A percentile compares a stretch with the other conserved stretches of the same genome.
Conservation (phyloP, 2,329 filamentous ascomycete species). For the Verruconis gallopava region DNA sequence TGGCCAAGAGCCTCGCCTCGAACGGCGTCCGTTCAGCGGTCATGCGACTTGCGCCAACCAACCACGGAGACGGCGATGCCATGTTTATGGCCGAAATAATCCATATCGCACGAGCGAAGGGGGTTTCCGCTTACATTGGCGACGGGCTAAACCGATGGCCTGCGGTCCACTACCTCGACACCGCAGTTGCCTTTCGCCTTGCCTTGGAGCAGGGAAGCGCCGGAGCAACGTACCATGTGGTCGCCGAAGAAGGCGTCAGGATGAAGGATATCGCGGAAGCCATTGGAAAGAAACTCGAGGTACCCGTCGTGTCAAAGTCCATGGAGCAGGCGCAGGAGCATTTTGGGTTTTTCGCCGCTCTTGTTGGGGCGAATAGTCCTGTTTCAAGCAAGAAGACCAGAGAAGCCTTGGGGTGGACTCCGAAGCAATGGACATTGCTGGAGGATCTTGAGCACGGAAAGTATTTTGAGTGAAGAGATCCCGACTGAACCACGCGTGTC, state of each 20-base stretch:
- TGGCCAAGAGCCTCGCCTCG: slow-evolving; percentile 13
- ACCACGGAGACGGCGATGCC: slow-evolving; percentile 24
- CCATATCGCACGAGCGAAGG: slow-evolving; percentile 18
- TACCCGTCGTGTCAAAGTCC: background rate
- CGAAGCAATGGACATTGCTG: background rate
- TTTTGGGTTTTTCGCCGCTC: background rate
- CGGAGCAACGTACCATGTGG: slow-evolving; percentile 25
- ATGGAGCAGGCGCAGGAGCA: background rate
- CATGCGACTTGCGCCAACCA: slow-evolving; percentile 27
- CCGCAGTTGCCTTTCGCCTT: slow-evolving; percentile 25
- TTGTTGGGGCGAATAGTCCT: background rate
- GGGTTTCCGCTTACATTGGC: slow-evolving; percentile 23
- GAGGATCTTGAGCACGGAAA: slow-evolving; percentile 10
- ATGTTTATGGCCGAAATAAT: slow-evolving; percentile 21
- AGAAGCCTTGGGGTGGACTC: background rate
- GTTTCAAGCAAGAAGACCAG: background rate
- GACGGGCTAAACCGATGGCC: slow-evolving; percentile 26
- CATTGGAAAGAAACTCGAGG: slow-evolving; percentile 20
- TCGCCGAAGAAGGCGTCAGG: slow-evolving; percentile 23
- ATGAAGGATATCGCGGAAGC: slow-evolving; percentile 24
- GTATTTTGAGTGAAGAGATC: too few relatives aligned
- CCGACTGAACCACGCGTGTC: too few relatives aligned
- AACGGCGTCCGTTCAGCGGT: slow-evolving; percentile 22
- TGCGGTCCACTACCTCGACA: slow-evolving; percentile 26
- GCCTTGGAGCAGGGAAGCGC: slow-evolving; percentile 26